phyloP scores from a whole-genome alignment of 805 yeast genomes.

The Suhomyces pyralidae region DNA sequence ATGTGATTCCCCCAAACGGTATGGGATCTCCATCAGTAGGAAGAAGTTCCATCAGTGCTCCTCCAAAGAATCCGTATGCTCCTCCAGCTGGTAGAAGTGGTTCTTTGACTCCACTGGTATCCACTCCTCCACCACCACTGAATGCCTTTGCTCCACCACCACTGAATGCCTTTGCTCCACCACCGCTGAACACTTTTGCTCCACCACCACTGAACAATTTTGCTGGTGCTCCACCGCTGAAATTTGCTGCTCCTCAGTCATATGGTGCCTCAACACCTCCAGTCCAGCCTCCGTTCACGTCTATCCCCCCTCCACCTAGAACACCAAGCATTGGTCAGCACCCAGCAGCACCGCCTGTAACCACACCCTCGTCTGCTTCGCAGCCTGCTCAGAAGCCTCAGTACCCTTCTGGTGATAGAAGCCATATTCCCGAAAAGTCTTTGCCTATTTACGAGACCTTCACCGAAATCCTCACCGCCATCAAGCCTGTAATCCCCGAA shows the following conservation, averaged over 20 bases:
- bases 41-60: conserved; percentile 12
- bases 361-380: conserved; percentile 23
- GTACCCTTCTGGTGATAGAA: conserved; percentile 64
- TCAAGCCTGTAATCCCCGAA: conserved; percentile 73
- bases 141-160: background rate
- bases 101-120: background rate
- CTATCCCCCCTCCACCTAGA: conserved; percentile 8
- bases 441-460: conserved; percentile 59
- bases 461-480: conserved; percentile 51
- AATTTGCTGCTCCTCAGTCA: no score
- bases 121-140: conserved; percentile 8
- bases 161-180: background rate
- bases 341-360: conserved; percentile 16
- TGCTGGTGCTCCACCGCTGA: no score
- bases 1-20: conserved; percentile 12
- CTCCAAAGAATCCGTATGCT: conserved; percentile 40
- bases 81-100: conserved; percentile 14
- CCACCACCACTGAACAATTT: conserved; percentile 9
- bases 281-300: conserved; percentile 8
- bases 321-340: conserved; percentile 12
- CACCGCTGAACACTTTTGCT: conserved; percentile 1
- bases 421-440: conserved; percentile 60
- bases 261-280: conserved; percentile 17
- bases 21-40: conserved; percentile 7
- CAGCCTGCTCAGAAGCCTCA: conserved; percentile 22